Evolutionary conservation across 2,329 filamentous ascomycete genomes (phyloP), one percentile per base, ranked within the genome.

Genomic region (Ceratocystis harringtonii): DNA sequence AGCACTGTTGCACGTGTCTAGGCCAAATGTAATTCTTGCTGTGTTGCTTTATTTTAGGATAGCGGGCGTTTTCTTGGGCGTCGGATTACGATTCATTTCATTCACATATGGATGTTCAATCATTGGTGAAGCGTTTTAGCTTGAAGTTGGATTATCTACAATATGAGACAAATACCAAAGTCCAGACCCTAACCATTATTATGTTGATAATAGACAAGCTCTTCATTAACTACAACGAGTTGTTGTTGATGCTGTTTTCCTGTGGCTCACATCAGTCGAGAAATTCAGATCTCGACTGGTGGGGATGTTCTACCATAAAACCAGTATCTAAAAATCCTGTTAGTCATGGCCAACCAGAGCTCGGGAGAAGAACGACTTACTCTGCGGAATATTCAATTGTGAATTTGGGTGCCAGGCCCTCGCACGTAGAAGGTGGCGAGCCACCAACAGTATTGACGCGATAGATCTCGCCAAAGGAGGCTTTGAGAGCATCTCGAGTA

Each of bases 381-480:
- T 92, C 83, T 52, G 92, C 85, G 41, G 89, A 80, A 76, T 97
- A 96, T 72, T 92, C 79, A 15, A 96, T 83, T 68, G 86, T 78
- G 70, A 96, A 92, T 0, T 75, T 72, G 10, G 80, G 78, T 0
- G 79, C 74, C 78, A 84, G 79, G 10, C 84, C 88, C 43, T 81
- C 73, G 73, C 92, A 97, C 0, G 84, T 88, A 30, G 81, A 78
- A 0, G 92, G 92, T 1, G 90, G 76, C 60, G 81, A 83, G 10
- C 92, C 92, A 30, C 91, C 92, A 0, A 87, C 90, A 10, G 92
- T 97, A 71, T 89, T 81, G 57, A 96, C 77, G 12, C 92, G 83
- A 76, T 92, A 97, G 28, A 96, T 86, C 73, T 90, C 84, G 73
- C 85, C 82, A 70, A 89, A 83, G 57, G 79, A 76, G 1, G 82